phyloP scores from a whole-genome alignment of 495 filamentous ascomycete species.

The Podospora tetraspora region DNA sequence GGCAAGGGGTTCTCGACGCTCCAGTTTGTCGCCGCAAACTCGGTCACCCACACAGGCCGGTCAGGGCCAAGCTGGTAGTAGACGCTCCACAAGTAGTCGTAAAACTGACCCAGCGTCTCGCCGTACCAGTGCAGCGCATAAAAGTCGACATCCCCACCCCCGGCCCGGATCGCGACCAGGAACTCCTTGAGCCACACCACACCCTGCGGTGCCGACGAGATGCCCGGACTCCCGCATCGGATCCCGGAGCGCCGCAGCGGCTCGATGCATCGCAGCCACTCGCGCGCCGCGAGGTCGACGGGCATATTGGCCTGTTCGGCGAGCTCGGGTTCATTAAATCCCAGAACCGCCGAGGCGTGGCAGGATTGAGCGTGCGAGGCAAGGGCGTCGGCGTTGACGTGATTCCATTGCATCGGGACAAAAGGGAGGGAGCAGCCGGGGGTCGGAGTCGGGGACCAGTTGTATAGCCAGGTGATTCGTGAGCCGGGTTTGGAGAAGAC shows the following conservation, averaged over 20 bases:
- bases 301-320: constrained; percentile 21
- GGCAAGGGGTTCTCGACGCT: constrained; percentile 13
- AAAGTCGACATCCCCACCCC: constrained; percentile 20
- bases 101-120: constrained; percentile 20
- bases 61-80: constrained; percentile 24
- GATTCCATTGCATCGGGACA: constrained; percentile 27
- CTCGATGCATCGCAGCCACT: constrained; percentile 20
- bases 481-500: constrained; percentile 24
- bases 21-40: constrained; percentile 26
- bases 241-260: constrained; percentile 10
- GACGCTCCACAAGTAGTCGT: constrained; percentile 24
- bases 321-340: constrained; percentile 25
- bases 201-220: constrained; percentile 21
- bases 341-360: neutral
- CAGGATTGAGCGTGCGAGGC: neutral
- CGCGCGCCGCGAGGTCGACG: constrained; percentile 13
- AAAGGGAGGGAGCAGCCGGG: constrained; percentile 19
- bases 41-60: constrained; percentile 21
- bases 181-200: constrained; percentile 19
- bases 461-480: constrained; percentile 23
- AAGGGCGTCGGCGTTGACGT: constrained; percentile 21
- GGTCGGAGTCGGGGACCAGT: constrained; percentile 24
- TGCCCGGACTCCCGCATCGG: constrained; percentile 18
- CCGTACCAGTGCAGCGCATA: constrained; percentile 26
- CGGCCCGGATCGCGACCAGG: constrained; percentile 8